Evolutionary conservation across 495 filamentous ascomycete genomes (phyloP), one percentile per base, ranked within the genome.

Genomic region (Neurospora terricola): DNA sequence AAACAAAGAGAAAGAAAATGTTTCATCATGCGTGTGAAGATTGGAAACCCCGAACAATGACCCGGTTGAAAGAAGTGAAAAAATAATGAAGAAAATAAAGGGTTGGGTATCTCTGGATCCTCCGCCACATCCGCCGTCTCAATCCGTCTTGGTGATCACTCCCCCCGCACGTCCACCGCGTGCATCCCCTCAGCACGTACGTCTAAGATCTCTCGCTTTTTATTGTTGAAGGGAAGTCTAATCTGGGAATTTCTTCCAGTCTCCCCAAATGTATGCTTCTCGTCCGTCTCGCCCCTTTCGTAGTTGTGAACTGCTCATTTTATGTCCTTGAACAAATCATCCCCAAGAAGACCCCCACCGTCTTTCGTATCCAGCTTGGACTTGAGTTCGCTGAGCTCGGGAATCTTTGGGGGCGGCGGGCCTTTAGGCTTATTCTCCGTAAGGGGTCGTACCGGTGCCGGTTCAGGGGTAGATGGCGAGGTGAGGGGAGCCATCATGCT

Each of bases 291-390:
- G 21, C 45, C 21, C 23, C 48, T 34, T 27, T 66, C 27, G 54
- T 30, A 18, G 2, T 66, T 66, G 54, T 18, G 27, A 30, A 16
- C 27, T 1, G n/a, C 42, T 78, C 70, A 83, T 71, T 83, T 82
- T 79, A 90, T 89, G 71, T 87, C 78, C 77, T 88, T 89, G 78
- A 90, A 90, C 73, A 90, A 78, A 43, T 90, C 88, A 69, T 80
- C 83, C 39, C 88, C 87, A 72, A 90, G 79, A 16, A 66, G 54
- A 27, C 77, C 77, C 10, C 72, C 77, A 37, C 82, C 81, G 54
- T 82, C 79, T 69, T 80, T 77, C 62, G 78, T 73, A 16, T 80
- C 77, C 59, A 84, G 76, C 75, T 85, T 84, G 30, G 84, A 80
- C 77, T 87, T 85, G 70, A 88, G 80, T 39, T 82, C 83, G 73